Percentiles rank a stretch among this genome's conserved stretches.
Evolutionary conservation across 371 early-diverging fungal species (phyloP).

Genomic region (Batkoa obscura): DNA sequence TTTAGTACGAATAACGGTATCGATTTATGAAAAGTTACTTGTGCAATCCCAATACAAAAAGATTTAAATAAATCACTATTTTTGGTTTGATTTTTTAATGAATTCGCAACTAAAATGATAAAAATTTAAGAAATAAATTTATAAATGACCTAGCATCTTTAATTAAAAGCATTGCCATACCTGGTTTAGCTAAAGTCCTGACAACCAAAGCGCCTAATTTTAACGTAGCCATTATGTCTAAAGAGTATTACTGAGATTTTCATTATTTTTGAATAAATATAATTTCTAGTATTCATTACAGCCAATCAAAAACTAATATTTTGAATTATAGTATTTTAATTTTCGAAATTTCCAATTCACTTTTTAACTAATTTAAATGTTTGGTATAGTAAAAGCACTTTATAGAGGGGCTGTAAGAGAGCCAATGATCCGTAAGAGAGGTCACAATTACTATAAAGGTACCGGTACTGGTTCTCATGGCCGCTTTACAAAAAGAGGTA

Average conservation of each 20-base stretch:
- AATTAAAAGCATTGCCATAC: not conserved
- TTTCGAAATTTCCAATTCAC: too few species aligned
- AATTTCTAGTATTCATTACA: too few species aligned
- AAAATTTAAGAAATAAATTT: not conserved
- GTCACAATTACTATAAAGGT: conserved; percentile 72
- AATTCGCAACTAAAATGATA: conserved; percentile 4
- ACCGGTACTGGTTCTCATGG: conserved; percentile 70
- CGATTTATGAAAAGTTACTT: not conserved
- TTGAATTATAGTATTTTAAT: too few species aligned
- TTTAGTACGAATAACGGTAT: not conserved
- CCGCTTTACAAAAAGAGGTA: conserved; percentile 52
- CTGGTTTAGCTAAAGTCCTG: conserved; percentile 7
- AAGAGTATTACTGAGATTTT: too few species aligned
- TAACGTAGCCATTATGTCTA: conserved; percentile 8
- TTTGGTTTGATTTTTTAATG: conserved; percentile 4
- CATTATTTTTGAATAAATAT: too few species aligned
- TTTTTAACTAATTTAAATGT: too few species aligned
- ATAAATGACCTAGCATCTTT: too few species aligned
- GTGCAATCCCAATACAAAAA: conserved; percentile 6
- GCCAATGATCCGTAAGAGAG: conserved; percentile 60
- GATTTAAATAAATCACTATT: not conserved
- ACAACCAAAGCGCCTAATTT: conserved; percentile 4
- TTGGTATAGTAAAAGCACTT: not conserved
- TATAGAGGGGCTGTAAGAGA: conserved; percentile 39
- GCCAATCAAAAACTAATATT: too few species aligned